Base-by-base conservation (phyloP, 1,139 yeast genomes). In the Kodamaea sp. region DNA sequence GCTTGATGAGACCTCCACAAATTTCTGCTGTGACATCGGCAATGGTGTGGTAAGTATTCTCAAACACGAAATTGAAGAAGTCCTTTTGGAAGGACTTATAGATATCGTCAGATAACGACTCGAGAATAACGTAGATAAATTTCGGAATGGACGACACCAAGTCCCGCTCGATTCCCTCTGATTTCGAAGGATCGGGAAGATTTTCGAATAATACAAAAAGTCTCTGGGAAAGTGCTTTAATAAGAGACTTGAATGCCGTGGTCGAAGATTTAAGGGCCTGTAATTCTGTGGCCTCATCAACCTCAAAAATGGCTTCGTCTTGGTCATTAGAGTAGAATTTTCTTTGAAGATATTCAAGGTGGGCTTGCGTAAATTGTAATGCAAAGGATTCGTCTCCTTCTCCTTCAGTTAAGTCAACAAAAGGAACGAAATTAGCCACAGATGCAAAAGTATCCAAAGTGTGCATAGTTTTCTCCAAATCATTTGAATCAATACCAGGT, bases 401-500 rank as follows among this genome's bases (percentile, higher is more conserved):
- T 1, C 70, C 77, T 7, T 41, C 39, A 2, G 74, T 61, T 18
- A 83, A 52, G 46, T 78, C 83, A 25, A 69, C 63, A 45, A 89
- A 70, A 1, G 97, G 97, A 4, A 86, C 76, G 42, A 80, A 83
- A 10, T 83, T 70, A 0, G 90, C 82, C 20, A 84, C 76, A 0
- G 87, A 73, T 9, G 88, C 83, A 42, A 92, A 73, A 15, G 86
- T 75, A 42, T 82, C 78, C 32, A 90, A 63, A 0, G 96, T 78
- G 34, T 78, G 73, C 22, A 82, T 69, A 0, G 96, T 83, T 53
- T 90, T 80, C 18, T 70, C 74, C 35, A 89, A 70, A 59, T 92
- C 98, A 56, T 90, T 92, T 1, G 94, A 78, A 55, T 92, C 97
- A 28, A 92, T 80, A 15, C 95, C 96, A 0, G 90, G 87, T 10